Evolutionary conservation across 1,284 basidiomycete species (phyloP), one percentile per base, ranked within the genome.

Genomic region (Trichosporon faecale): DNA sequence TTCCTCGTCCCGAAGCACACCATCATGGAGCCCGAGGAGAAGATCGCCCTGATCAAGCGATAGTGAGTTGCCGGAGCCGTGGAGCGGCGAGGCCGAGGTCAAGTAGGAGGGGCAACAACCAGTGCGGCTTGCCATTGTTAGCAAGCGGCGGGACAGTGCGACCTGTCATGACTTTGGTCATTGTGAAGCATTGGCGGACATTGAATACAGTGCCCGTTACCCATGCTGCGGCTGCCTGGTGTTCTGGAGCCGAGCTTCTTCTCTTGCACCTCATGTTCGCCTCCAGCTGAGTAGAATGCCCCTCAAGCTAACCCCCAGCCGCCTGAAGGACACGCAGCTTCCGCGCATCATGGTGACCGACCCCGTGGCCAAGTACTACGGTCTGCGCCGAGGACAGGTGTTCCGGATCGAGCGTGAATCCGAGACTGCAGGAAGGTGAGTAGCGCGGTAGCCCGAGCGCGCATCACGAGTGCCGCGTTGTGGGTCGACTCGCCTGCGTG

Each of bases 371-470:
- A 89, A 95, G 73, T 99, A 99, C 84, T 99, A 98, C 85, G 97
- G 97, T 65, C 88, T 99, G 71, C 88, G 90, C 79, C 88, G 97
- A 72, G 95, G 96, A 25, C 94, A 98, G 83, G 97, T 99, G 46
- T 97, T 99, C 82, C 98, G 98, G 86, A 99, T 99, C 77, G 99
- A 93, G 71, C 87, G 97, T 79, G 92, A 95, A 27, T 95, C 93
- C 82, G 97, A 99, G 86, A 99, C 97, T 18, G 92, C 92, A 75
- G 97, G 96, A 73, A 89, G 97, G 77, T 98, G 72, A 77, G 82
- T 80, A 40, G 40, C 2, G 40, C 40, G 37, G 16, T 3, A 2
- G 12, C 23, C n/a, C n/a, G n/a, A 33, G 21, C 5, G 25, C 35
- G n/a, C 29, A 16, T 31, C 60, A 23, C 35, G 33, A 63, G 33